Conservation (phyloP, 2,329 filamentous ascomycete species). For the Rhinocladiella similis region DNA sequence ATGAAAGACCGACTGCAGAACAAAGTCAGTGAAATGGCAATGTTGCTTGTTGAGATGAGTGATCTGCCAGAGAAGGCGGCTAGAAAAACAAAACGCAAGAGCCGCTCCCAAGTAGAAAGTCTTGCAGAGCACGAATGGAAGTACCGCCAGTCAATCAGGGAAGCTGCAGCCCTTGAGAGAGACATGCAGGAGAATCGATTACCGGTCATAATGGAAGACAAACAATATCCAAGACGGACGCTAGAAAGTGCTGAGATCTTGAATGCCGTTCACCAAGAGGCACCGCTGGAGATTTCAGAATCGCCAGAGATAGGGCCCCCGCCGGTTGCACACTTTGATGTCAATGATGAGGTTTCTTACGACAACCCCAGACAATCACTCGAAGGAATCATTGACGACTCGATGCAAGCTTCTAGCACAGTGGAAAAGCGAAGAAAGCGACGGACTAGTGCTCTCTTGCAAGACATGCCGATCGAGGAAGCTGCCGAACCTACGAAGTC, state of each 20-base stretch:
- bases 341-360: constrained; percentile 49
- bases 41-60: constrained; percentile 56
- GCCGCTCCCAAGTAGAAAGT: constrained; percentile 19
- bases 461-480: constrained; percentile 41
- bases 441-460: constrained; percentile 49
- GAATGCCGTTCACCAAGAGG: constrained; percentile 31
- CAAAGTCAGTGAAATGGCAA: constrained; percentile 58
- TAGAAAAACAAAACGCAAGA: constrained; percentile 14
- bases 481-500: constrained; percentile 12
- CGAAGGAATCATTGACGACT: constrained; percentile 31
- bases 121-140: constrained; percentile 35
- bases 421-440: constrained; percentile 55
- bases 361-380: constrained; percentile 34
- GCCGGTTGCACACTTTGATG: constrained; percentile 54
- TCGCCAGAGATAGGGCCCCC: constrained; percentile 44
- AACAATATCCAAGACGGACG: constrained; percentile 57
- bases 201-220: constrained; percentile 61
- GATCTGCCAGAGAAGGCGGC: constrained; percentile 31
- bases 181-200: constrained; percentile 43
- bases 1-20: constrained; percentile 57
- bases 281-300: constrained; percentile 27
- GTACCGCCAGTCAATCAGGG: constrained; percentile 22
- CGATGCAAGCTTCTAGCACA: constrained; percentile 42
- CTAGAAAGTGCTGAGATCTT: constrained; percentile 48
- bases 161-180: constrained; percentile 34